Evolutionary conservation across 2,329 filamentous ascomycete species (phyloP), one percentile per base, ranked within the genome.

Genomic region (Hypoxylon sp.): DNA sequence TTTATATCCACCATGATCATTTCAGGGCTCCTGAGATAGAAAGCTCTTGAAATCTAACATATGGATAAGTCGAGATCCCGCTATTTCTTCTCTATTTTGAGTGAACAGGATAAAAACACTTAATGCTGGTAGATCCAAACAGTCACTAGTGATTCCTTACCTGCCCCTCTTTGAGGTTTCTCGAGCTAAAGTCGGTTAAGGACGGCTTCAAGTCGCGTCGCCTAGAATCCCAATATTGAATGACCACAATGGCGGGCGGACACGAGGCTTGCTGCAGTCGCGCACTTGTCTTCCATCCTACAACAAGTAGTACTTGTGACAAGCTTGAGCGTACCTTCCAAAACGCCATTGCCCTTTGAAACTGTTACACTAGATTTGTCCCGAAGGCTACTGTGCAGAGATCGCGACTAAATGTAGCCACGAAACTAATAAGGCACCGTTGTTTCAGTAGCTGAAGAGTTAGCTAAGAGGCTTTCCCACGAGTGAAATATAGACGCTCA

Each of bases 361-460:
- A 63, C 62, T 19, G 68, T 66, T 34, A 56, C 62, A 70, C 68
- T 19, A 68, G 65, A 68, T 70, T 67, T 57, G 60, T 61, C 57
- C 68, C 60, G 62, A 66, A 51, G 56, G 48, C 60, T 65, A 68
- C 55, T 48, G 62, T 52, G 36, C 23, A 52, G 58, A 62, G 41
- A 56, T 53, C 36, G 50, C 62, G 11, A 30, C 49, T 41, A 23
- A 52, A 38, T 58, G 25, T 25, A 30, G 55, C 34, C 21, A 34
- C 56, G 56, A 30, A 41, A 43, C 53, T 21, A 30, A 17, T 7
- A 59, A 10, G 45, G 60, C 49, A 50, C 38, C 38, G 49, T 38
- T 63, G 65, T 63, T 60, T 70, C 65, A 64, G 62, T 28, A 50
- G 36, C 49, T 61, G 34, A 23, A 62, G 49, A 60, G 2, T 48